A percentile compares a stretch with the other conserved stretches of the same genome.
Conservation (phyloP, 2,329 filamentous ascomycete species). For the Monilinia laxa region DNA sequence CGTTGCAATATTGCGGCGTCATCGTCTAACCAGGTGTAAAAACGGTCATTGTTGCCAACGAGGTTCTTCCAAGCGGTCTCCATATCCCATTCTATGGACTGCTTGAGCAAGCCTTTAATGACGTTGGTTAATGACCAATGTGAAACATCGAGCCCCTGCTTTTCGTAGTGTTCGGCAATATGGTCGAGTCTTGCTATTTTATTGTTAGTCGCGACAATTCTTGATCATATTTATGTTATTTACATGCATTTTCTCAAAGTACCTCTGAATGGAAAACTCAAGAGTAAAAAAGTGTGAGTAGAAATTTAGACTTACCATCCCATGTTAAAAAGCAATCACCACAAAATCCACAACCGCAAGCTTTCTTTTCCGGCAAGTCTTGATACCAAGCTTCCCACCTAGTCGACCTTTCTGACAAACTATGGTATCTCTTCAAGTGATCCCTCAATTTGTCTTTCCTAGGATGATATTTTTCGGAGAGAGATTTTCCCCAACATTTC, state of each 20-base stretch:
- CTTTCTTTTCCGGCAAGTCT: slow-evolving; percentile 28
- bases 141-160: slow-evolving; percentile 22
- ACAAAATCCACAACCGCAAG: slow-evolving; percentile 36
- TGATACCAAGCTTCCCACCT: slow-evolving; percentile 31
- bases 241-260: neutral
- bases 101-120: slow-evolving; percentile 33
- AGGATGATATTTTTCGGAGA: slow-evolving; percentile 22
- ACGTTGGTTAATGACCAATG: slow-evolving; percentile 31
- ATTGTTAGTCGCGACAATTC: neutral
- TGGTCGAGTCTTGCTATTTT: slow-evolving; percentile 29
- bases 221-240: neutral
- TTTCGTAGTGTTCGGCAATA: slow-evolving; percentile 35
- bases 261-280: neutral
- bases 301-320: slow-evolving; percentile 29
- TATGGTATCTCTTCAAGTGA: slow-evolving; percentile 31
- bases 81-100: slow-evolving; percentile 29
- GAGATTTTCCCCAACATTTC: slow-evolving; percentile 26
- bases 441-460: slow-evolving; percentile 35
- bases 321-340: slow-evolving; percentile 30
- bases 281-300: neutral
- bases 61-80: slow-evolving; percentile 27
- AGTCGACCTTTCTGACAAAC: slow-evolving; percentile 22
- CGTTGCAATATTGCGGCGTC: slow-evolving; percentile 27
- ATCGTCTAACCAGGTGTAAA: slow-evolving; percentile 26
- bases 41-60: slow-evolving; percentile 23